phyloP scores from a whole-genome alignment of 1,139 yeast species.

The Candida gigantensis region DNA sequence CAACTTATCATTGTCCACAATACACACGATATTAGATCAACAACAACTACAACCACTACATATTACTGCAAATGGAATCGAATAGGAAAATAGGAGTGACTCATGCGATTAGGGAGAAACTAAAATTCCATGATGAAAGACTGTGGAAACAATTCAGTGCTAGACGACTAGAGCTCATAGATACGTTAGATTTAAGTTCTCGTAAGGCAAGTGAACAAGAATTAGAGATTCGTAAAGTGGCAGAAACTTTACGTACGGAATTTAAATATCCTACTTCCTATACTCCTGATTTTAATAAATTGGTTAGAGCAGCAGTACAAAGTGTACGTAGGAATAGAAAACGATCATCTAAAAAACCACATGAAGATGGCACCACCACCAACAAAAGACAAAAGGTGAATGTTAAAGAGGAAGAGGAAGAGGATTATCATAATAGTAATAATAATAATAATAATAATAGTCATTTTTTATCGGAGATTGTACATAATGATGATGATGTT shows the following conservation, averaged over 20 bases:
- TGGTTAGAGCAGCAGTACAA: slow-evolving; percentile 92
- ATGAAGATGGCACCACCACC: slow-evolving; percentile 1
- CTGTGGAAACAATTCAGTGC: slow-evolving; percentile 90
- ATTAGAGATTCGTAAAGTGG: slow-evolving; percentile 72
- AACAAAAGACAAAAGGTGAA: slow-evolving; percentile 1
- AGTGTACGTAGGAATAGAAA: slow-evolving; percentile 50
- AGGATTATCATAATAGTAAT: neutral
- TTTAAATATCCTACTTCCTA: slow-evolving; percentile 65
- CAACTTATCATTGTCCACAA: too few relatives aligned
- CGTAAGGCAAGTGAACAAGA: slow-evolving; percentile 94
- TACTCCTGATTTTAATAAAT: slow-evolving; percentile 75
- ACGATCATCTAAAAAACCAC: slow-evolving; percentile 34
- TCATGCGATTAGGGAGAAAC: slow-evolving; percentile 67
- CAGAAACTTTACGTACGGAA: slow-evolving; percentile 71
- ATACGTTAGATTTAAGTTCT: slow-evolving; percentile 70
- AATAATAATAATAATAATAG: slow-evolving; percentile 5
- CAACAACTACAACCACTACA: too few relatives aligned
- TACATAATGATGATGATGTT: slow-evolving; percentile 35
- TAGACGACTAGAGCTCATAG: slow-evolving; percentile 83
- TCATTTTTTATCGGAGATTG: slow-evolving; percentile 38
- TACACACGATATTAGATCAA: too few relatives aligned
- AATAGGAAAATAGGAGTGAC: slow-evolving; percentile 61
- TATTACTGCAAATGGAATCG: slow-evolving; percentile 6
- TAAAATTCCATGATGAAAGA: slow-evolving; percentile 77
- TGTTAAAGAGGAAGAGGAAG: neutral